Percentiles rank a stretch among this genome's conserved stretches.
phyloP scores from a whole-genome alignment of 345 rosid genomes.

The Boechera stricta region DNA sequence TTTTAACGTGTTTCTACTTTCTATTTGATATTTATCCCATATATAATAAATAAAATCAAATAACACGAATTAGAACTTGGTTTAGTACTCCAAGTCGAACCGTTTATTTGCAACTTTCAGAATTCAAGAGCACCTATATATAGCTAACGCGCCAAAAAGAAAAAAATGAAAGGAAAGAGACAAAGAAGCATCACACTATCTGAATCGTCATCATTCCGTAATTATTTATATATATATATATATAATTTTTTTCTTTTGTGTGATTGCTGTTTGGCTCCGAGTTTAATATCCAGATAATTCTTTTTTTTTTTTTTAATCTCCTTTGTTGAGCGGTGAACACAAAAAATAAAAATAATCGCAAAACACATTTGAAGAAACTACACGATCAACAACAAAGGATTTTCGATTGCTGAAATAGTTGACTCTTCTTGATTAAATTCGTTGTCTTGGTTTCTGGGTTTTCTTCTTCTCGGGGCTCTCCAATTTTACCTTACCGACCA shows the following conservation, averaged over 20 bases:
- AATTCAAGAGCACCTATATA: neutral
- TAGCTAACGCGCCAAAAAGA: constrained; percentile 11
- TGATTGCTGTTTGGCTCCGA: constrained; percentile 39
- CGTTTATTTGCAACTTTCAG: neutral
- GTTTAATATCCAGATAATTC: constrained; percentile 33
- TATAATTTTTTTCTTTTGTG: neutral
- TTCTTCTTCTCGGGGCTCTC: constrained; percentile 14
- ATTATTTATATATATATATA: neutral
- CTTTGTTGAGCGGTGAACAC: constrained; percentile 35
- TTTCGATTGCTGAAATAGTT: constrained; percentile 35
- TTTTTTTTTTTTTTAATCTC: neutral
- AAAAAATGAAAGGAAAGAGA: neutral
- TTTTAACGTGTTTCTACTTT: neutral
- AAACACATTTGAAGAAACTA: constrained; percentile 18
- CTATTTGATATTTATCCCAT: neutral
- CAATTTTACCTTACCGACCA: constrained; percentile 20
- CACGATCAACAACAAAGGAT: constrained; percentile 11
- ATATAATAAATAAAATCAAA: neutral
- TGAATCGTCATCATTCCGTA: constrained; percentile 27
- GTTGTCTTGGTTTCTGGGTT: constrained; percentile 37
- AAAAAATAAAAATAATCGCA: constrained; percentile 21
- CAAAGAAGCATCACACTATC: constrained; percentile 33
- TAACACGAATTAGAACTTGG: neutral
- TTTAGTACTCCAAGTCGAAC: neutral
- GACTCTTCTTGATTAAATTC: constrained; percentile 38